Conservation (phyloP, 2,329 filamentous ascomycete genomes). For the Clarireedia monteithiana region DNA sequence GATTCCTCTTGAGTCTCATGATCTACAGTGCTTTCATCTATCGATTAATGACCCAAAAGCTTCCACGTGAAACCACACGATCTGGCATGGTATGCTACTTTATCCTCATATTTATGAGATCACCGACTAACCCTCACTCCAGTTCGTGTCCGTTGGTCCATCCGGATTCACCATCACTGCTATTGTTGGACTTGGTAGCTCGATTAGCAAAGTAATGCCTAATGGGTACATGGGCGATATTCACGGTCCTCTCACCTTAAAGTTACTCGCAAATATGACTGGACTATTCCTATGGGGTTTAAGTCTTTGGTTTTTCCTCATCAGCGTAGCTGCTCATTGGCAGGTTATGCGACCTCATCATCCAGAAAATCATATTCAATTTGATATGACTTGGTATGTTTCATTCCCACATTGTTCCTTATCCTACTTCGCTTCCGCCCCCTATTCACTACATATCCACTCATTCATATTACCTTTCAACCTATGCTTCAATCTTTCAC, state of each 20-base stretch:
- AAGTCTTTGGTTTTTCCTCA: slow-evolving; percentile 78
- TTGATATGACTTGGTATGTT: slow-evolving; percentile 68
- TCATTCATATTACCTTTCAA: neutral
- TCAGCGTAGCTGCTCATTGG: slow-evolving; percentile 69
- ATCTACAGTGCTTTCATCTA: slow-evolving; percentile 81
- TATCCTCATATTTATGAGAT: slow-evolving; percentile 4
- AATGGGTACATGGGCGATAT: slow-evolving; percentile 35
- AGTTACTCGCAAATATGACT: slow-evolving; percentile 48
- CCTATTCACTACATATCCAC: too few species aligned
- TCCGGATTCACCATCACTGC: slow-evolving; percentile 51
- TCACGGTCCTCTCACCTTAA: slow-evolving; percentile 37
- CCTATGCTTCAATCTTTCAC: neutral
- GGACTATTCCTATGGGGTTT: slow-evolving; percentile 77
- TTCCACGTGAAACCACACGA: slow-evolving; percentile 66
- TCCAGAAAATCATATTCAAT: slow-evolving; percentile 50
- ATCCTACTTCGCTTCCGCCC: too few species aligned
- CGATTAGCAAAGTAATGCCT: slow-evolving; percentile 34
- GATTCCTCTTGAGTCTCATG: slow-evolving; percentile 59
- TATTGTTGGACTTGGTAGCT: slow-evolving; percentile 34
- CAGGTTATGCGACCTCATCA: slow-evolving; percentile 48
- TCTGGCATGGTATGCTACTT: slow-evolving; percentile 54
- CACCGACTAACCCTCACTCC: neutral
- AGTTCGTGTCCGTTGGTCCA: slow-evolving; percentile 77
- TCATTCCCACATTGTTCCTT: neutral
- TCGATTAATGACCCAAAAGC: slow-evolving; percentile 79